phyloP scores from a whole-genome alignment of 2,329 filamentous ascomycete genomes.

The Arthrobotrys entomopaga region DNA sequence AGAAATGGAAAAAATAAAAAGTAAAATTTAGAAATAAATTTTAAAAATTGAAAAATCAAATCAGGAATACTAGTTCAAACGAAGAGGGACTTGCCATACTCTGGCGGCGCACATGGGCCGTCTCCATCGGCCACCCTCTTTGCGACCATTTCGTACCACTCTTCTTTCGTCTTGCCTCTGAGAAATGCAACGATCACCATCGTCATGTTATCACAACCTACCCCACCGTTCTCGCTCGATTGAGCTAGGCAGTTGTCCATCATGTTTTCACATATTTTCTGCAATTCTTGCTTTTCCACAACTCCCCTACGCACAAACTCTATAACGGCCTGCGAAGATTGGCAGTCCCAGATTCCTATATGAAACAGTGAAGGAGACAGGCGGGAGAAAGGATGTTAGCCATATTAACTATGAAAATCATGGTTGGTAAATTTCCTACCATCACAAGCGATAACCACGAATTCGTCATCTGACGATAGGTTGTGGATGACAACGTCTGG shows the following conservation, averaged over 20 bases:
- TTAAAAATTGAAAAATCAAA: not conserved
- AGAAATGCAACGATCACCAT: constrained; percentile 92
- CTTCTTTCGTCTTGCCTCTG: constrained; percentile 85
- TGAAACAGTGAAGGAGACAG: not conserved
- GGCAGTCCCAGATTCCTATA: constrained; percentile 98
- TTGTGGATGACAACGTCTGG: constrained; percentile 94
- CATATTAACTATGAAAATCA: not conserved
- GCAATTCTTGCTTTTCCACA: constrained; percentile 91
- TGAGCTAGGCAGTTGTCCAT: constrained; percentile 99
- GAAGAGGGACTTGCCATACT: constrained; percentile 88
- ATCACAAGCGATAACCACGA: constrained; percentile 90
- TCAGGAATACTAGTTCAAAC: constrained; percentile 48
- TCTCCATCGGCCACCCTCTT: constrained; percentile 95
- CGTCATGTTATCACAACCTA: constrained; percentile 99
- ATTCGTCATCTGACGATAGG: constrained; percentile 91
- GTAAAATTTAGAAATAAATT: not conserved
- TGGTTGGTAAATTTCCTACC: constrained; percentile 68
- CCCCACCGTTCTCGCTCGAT: constrained; percentile 96
- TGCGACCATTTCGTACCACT: constrained; percentile 97
- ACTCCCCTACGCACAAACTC: constrained; percentile 98
- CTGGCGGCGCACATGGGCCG: constrained; percentile 96
- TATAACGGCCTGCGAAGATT: constrained; percentile 95
- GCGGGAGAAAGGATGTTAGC: constrained; percentile 21
- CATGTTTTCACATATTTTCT: constrained; percentile 99
- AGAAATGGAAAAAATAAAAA: not conserved